Percentiles rank a stretch among this genome's conserved stretches.
These are phyloP conservation scores for Aaosphaeria pasadenensis DNA, from an alignment of 2,329 filamentous ascomycete species.

Conservation along the genomic window DNA sequence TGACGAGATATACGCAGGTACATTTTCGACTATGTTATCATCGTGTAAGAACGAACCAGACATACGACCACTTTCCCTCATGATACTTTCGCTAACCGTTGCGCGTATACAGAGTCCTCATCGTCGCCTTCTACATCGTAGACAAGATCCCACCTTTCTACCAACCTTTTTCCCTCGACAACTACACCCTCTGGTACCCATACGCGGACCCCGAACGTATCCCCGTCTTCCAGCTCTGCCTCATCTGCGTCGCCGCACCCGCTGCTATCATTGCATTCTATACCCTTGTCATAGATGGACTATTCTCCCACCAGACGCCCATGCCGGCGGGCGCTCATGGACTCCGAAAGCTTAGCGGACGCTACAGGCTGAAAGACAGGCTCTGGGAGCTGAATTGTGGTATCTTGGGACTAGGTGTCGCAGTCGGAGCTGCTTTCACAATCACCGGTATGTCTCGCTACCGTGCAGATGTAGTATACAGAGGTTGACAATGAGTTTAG, in stretches of 20 bases:
- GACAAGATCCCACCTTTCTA: conserved; percentile 55
- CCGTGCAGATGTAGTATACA: neutral
- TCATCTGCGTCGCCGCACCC: conserved; percentile 51
- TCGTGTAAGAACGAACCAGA: conserved; percentile 45
- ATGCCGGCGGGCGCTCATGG: conserved; percentile 24
- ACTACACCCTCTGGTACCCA: conserved; percentile 58
- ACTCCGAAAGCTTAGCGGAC: conserved; percentile 38
- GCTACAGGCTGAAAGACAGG: conserved; percentile 54
- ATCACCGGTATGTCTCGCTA: conserved; percentile 46
- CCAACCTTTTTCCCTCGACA: conserved; percentile 56
- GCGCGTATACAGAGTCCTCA: conserved; percentile 43
- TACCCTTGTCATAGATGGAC: conserved; percentile 56
- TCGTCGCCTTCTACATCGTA: conserved; percentile 51
- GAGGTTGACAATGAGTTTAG: conserved; percentile 9
- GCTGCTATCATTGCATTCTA: conserved; percentile 53
- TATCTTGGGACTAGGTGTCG: conserved; percentile 54
- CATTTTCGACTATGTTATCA: conserved; percentile 58
- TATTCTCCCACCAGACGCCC: conserved; percentile 51
- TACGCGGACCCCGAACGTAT: conserved; percentile 56
- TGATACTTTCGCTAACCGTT: conserved; percentile 14
- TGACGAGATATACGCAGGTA: conserved; percentile 40
- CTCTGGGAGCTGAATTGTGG: conserved; percentile 63
- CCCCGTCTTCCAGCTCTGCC: conserved; percentile 47
- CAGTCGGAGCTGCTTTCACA: conserved; percentile 54
- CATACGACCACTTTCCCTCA: conserved; percentile 34